A percentile compares a stretch with the other conserved stretches of the same genome.
phyloP scores from a whole-genome alignment of 2,329 filamentous ascomycete species.

The Fusarium incarnatum region DNA sequence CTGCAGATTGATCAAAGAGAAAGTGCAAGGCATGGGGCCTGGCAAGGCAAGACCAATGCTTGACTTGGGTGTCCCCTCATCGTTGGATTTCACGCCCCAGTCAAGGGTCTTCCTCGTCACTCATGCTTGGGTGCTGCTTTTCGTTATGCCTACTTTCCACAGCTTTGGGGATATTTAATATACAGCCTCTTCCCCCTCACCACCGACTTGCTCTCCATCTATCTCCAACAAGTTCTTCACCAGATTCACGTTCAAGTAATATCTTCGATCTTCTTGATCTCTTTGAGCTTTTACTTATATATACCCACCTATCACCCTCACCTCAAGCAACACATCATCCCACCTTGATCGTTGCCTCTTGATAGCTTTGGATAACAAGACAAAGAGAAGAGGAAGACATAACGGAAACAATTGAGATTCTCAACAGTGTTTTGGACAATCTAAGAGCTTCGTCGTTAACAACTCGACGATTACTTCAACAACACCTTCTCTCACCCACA shows the following conservation, averaged over 20 bases:
- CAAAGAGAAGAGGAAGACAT: slow-evolving; percentile 31
- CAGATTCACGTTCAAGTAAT: slow-evolving; percentile 29
- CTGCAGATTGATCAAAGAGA: slow-evolving; percentile 21
- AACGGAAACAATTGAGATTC: slow-evolving; percentile 23
- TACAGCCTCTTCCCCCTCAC: slow-evolving; percentile 49
- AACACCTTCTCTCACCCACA: slow-evolving; percentile 21
- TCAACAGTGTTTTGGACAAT: slow-evolving; percentile 24
- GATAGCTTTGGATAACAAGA: slow-evolving; percentile 30
- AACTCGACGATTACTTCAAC: slow-evolving; percentile 24
- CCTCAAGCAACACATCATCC: slow-evolving; percentile 23
- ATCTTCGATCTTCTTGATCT: slow-evolving; percentile 35
- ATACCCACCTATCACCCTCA: slow-evolving; percentile 21
- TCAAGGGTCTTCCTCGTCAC: slow-evolving; percentile 32
- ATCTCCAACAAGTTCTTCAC: slow-evolving; percentile 41
- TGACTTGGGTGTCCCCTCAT: slow-evolving; percentile 15
- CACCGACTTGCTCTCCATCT: slow-evolving; percentile 36
- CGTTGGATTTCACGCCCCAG: slow-evolving; percentile 12
- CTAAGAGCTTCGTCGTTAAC: slow-evolving; percentile 33
- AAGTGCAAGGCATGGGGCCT: slow-evolving; percentile 9
- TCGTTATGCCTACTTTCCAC: slow-evolving; percentile 30
- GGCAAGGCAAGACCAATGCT: slow-evolving; percentile 20
- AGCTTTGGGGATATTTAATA: slow-evolving; percentile 50
- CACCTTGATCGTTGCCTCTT: slow-evolving; percentile 19
- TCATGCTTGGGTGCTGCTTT: slow-evolving; percentile 27
- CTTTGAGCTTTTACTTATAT: slow-evolving; percentile 14